Base-by-base conservation (phyloP, 2,329 filamentous ascomycete genomes). In the Fusarium sulawesiense region DNA sequence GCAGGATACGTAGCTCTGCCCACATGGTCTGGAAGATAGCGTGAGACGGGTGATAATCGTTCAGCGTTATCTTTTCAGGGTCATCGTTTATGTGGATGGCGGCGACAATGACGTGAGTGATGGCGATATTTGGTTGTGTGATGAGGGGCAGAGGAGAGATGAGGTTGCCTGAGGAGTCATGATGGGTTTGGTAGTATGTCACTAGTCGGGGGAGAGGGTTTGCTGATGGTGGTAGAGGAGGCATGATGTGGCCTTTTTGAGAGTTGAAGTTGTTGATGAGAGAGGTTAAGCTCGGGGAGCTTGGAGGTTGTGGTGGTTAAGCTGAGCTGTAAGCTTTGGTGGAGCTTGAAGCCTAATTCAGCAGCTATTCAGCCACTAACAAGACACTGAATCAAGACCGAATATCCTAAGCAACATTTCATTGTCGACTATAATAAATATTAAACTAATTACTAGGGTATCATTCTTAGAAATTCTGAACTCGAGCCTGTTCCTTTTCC, bases 51-150 rank as follows among this genome's bases (percentile, higher is more conserved):
- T 85, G 84, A 76, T 93, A 88, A 80, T 98, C 91, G 79, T 98
- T 98, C 69, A 97, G 87, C 0, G 90, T 93, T 73, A 95, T 86
- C 62, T 88, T 84, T 11, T 84, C 84, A 2, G 92, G 89, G 21
- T 82, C 80, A 8, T 86, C 84, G 78, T 96, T 94, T 73, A 98
- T 83, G 80, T 98, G 94, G 64, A 98, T 89, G 14, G 94, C 94
- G 8, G 93, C 93, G 50, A 98, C 82, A 73, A 97, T 94, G 64
- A 97, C 85, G 80, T 98, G 94, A 0, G 94, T 97, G 27, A 87
- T 77, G 40, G 83, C 78, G 66, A 88, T 84, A 59, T 78, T 78
- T 7, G 83, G 76, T 48, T 84, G 79, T 18, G 78, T 82, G 70
- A 88, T 76, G 58, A 89, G 80, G 1, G 86, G 85, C 4, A 88